phyloP scores from a whole-genome alignment of 140 eudicot genomes.

The Anethum foeniculum region DNA sequence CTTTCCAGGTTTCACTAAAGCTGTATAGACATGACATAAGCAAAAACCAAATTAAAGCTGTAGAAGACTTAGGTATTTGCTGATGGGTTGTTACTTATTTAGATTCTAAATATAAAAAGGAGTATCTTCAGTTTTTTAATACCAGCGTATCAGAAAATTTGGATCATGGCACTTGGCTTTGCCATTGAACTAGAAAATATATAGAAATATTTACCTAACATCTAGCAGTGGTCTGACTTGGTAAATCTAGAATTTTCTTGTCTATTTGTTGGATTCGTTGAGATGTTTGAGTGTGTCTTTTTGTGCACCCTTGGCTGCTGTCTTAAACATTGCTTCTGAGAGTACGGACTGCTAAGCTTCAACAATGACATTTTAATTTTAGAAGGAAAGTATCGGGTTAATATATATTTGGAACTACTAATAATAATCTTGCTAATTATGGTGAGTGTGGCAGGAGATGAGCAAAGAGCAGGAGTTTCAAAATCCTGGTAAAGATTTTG shows the following conservation, averaged over 20 bases:
- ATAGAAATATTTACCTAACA: background rate
- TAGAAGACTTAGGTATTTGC: background rate
- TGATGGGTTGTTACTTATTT: background rate
- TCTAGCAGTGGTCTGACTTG: background rate
- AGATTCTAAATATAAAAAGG: background rate
- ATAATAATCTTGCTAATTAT: background rate
- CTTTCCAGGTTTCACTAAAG: background rate
- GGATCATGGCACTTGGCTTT: background rate
- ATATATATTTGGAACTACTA: background rate
- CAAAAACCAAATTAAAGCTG: background rate
- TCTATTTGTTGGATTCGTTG: background rate
- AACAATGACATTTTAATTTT: background rate
- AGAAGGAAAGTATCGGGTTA: background rate
- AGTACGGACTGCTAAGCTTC: background rate
- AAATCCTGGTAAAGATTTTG: conserved; percentile 23
- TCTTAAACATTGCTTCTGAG: background rate
- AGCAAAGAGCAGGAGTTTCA: conserved; percentile 39
- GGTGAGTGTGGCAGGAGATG: conserved; percentile 39
- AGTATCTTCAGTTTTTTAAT: background rate
- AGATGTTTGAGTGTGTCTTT: background rate
- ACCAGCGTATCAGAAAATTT: background rate
- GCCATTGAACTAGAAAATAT: background rate
- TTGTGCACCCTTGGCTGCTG: background rate
- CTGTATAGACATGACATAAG: background rate
- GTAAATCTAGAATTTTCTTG: background rate